Percentiles rank a stretch among this genome's conserved stretches.
Conservation (phyloP, 139 green algal genomes). For the Chlamydomonas sphaeroides region DNA sequence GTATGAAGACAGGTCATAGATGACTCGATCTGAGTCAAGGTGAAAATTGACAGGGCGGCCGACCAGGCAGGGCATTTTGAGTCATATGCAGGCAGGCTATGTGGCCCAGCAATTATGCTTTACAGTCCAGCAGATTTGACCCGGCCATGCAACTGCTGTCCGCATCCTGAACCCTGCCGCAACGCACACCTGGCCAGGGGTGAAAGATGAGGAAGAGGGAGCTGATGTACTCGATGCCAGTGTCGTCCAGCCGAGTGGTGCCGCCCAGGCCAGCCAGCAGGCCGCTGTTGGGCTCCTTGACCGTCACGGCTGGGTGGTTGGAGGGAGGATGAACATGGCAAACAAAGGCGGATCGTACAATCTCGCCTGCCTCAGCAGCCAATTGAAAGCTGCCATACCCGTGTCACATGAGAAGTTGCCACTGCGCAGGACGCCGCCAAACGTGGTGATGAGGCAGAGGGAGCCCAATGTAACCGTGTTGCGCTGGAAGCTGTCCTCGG, state of each 20-base stretch:
- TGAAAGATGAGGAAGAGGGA: slow-evolving; percentile 20
- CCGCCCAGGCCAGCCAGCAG: slow-evolving; percentile 2
- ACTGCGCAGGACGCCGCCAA: not conserved
- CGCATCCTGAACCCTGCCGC: not conserved
- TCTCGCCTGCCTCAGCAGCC: no score
- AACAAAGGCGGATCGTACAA: no score
- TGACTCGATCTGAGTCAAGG: not conserved
- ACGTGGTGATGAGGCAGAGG: slow-evolving; percentile 8
- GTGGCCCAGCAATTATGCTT: not conserved
- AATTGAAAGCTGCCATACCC: no score
- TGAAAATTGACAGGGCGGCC: no score
- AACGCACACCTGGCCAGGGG: not conserved
- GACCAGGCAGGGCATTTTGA: no score
- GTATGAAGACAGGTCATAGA: not conserved
- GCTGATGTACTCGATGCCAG: slow-evolving; percentile 10
- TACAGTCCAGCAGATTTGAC: no score
- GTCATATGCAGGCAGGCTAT: no score
- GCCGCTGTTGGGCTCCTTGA: not conserved
- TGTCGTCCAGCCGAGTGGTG: slow-evolving; percentile 7
- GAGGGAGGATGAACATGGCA: no score
- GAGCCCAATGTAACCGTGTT: slow-evolving; percentile 11
- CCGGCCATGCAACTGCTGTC: not conserved
- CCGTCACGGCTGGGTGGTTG: no score
- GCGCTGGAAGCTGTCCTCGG: not conserved
- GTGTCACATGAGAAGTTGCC: not conserved